These are phyloP conservation scores for Cryoendolithus antarcticus DNA, from an alignment of 2,329 filamentous ascomycete genomes.

Conservation along the genomic window DNA sequence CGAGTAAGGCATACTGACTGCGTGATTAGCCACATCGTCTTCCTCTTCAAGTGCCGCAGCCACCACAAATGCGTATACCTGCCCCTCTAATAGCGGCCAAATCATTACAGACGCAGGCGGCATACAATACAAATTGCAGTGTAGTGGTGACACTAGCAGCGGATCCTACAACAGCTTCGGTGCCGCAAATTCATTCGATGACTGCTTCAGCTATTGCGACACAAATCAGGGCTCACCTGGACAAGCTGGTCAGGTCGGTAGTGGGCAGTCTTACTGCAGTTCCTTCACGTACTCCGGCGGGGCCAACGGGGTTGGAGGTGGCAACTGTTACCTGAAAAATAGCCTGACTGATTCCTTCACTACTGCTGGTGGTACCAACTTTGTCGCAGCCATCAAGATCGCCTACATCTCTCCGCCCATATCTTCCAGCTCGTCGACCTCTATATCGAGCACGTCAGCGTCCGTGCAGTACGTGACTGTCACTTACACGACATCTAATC, in stretches of 20 bases:
- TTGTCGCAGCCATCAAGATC: too few species aligned
- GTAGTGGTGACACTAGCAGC: constrained; percentile 2
- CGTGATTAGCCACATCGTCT: neutral
- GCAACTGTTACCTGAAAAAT: too few species aligned
- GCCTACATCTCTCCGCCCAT: neutral
- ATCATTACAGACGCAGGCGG: constrained; percentile 4
- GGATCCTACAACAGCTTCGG: neutral
- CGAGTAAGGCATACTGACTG: neutral
- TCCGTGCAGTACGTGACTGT: constrained; percentile 1
- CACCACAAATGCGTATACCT: neutral
- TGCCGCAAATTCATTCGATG: neutral
- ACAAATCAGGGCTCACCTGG: too few species aligned
- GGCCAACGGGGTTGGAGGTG: too few species aligned
- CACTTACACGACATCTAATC: constrained; percentile 1
- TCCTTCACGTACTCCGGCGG: too few species aligned
- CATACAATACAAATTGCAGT: constrained; percentile 3
- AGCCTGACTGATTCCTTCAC: too few species aligned
- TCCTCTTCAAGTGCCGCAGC: neutral
- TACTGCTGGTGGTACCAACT: too few species aligned
- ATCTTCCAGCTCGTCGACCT: constrained; percentile 1
- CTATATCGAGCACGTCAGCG: neutral
- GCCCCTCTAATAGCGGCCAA: constrained; percentile 5
- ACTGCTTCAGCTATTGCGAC: neutral
- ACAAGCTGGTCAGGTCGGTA: too few species aligned
- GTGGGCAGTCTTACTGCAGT: too few species aligned